Conservation (phyloP, 2,329 filamentous ascomycete species). For the Fusarium kyushuense region DNA sequence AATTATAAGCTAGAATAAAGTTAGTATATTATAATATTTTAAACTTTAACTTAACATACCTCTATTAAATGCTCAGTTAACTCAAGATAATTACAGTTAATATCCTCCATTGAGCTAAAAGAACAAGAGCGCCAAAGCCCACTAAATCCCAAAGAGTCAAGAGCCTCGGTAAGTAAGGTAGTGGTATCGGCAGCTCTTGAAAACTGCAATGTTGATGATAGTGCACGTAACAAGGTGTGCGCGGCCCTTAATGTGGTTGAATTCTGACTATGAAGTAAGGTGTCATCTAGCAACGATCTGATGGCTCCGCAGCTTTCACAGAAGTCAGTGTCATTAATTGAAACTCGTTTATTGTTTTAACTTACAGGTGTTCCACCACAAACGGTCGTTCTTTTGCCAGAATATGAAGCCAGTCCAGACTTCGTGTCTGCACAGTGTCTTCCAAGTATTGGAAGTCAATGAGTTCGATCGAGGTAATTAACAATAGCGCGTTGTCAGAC, state of each 20-base stretch:
- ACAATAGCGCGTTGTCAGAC: slow-evolving; percentile 71
- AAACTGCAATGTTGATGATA: slow-evolving; percentile 67
- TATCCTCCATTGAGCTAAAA: slow-evolving; percentile 57
- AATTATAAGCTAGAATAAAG: neutral
- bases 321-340: neutral
- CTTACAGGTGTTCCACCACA: slow-evolving; percentile 71
- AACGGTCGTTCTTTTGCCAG: slow-evolving; percentile 66
- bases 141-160: slow-evolving; percentile 72
- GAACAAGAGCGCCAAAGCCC: slow-evolving; percentile 72
- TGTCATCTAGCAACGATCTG: slow-evolving; percentile 69
- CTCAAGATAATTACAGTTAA: slow-evolving; percentile 55
- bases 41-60: slow-evolving; percentile 53
- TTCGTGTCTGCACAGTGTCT: slow-evolving; percentile 70
- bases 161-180: slow-evolving; percentile 62
- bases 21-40: neutral
- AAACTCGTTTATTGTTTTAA: slow-evolving; percentile 12
- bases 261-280: slow-evolving; percentile 73
- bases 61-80: slow-evolving; percentile 72
- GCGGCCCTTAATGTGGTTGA: slow-evolving; percentile 69
- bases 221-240: slow-evolving; percentile 68
- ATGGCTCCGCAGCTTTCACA: slow-evolving; percentile 65
- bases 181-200: slow-evolving; percentile 61
- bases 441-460: slow-evolving; percentile 76
- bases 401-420: slow-evolving; percentile 69
- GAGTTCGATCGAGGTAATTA: slow-evolving; percentile 72